A percentile compares a stretch with the other conserved stretches of the same genome.
phyloP scores from a whole-genome alignment of 768 basidiomycete genomes.

The Boletus sensibilis region DNA sequence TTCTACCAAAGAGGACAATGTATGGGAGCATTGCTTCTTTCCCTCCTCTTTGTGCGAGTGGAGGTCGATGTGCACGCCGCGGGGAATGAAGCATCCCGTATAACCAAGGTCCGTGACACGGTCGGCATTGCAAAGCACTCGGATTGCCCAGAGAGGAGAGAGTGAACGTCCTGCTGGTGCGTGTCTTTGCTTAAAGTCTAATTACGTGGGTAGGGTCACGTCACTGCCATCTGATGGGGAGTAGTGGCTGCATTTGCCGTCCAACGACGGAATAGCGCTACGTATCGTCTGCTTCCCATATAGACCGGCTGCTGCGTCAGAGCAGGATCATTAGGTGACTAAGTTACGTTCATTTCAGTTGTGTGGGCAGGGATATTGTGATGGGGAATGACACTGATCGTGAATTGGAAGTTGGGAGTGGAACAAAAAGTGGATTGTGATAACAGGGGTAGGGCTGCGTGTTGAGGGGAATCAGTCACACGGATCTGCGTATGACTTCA shows the following conservation, averaged over 20 bases:
- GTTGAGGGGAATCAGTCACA: constrained; percentile 22
- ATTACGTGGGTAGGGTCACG: constrained; percentile 35
- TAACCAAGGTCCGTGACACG: constrained; percentile 25
- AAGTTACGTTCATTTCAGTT: constrained; percentile 14
- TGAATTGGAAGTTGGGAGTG: constrained; percentile 21
- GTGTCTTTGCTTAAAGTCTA: constrained; percentile 38
- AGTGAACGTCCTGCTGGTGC: constrained; percentile 26
- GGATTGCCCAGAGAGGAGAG: constrained; percentile 19
- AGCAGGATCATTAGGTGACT: constrained; percentile 13
- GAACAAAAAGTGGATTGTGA: constrained; percentile 14
- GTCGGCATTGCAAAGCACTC: constrained; percentile 14
- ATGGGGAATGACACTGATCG: constrained; percentile 22
- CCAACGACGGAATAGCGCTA: constrained; percentile 8
- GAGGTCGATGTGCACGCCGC: constrained; percentile 30
- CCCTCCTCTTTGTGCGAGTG: constrained; percentile 10
- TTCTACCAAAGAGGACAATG: constrained; percentile 5
- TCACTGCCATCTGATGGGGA: constrained; percentile 31
- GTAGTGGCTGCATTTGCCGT: constrained; percentile 14
- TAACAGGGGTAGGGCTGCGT: constrained; percentile 18
- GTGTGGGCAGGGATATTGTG: constrained; percentile 15
- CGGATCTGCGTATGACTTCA: constrained; percentile 35
- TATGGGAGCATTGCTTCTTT: constrained; percentile 13
- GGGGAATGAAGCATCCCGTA: constrained; percentile 25
- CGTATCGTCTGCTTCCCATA: constrained; percentile 13
- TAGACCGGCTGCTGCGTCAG: constrained; percentile 13